A percentile compares a stretch with the other conserved stretches of the same genome.
These are phyloP conservation scores for Pseudophaeomoniella oleicola DNA, from an alignment of 2,329 filamentous ascomycete genomes.

Conservation along the genomic window DNA sequence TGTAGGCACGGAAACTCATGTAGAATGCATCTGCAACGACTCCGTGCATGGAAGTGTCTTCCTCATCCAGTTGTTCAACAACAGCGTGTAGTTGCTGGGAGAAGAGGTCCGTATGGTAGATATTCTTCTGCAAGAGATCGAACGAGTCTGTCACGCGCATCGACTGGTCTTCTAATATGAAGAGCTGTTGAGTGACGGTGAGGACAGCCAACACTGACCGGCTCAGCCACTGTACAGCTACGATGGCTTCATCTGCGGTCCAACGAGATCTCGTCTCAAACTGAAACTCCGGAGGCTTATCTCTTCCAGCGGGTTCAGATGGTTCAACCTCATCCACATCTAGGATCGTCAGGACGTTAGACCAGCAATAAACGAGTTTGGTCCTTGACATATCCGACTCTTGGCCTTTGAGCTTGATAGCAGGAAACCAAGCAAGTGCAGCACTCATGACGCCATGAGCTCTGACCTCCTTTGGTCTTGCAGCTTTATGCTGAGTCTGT, in stretches of 20 bases:
- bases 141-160: conserved; percentile 91
- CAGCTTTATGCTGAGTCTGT: conserved; percentile 89
- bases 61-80: conserved; percentile 77
- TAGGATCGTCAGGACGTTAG: conserved; percentile 85
- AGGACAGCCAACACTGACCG: conserved; percentile 81
- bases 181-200: conserved; percentile 83
- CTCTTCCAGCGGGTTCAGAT: conserved; percentile 46
- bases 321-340: conserved; percentile 63
- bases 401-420: conserved; percentile 73
- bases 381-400: conserved; percentile 53
- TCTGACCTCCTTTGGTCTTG: conserved; percentile 77
- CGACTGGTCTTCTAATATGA: conserved; percentile 78
- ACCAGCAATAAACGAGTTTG: conserved; percentile 97
- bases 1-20: conserved; percentile 95
- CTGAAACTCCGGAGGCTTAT: conserved; percentile 61
- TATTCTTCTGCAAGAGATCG: conserved; percentile 79
- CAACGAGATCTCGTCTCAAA: conserved; percentile 78
- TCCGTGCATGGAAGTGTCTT: conserved; percentile 80
- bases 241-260: conserved; percentile 89
- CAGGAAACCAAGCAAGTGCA: conserved; percentile 92
- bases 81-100: conserved; percentile 71
- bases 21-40: conserved; percentile 95
- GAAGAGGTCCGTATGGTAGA: conserved; percentile 83
- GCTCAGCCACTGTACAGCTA: conserved; percentile 92
- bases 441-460: conserved; percentile 87